Evolutionary conservation across 164 flowering plant species (phyloP).

Genomic region (Vitis rupestris): DNA sequence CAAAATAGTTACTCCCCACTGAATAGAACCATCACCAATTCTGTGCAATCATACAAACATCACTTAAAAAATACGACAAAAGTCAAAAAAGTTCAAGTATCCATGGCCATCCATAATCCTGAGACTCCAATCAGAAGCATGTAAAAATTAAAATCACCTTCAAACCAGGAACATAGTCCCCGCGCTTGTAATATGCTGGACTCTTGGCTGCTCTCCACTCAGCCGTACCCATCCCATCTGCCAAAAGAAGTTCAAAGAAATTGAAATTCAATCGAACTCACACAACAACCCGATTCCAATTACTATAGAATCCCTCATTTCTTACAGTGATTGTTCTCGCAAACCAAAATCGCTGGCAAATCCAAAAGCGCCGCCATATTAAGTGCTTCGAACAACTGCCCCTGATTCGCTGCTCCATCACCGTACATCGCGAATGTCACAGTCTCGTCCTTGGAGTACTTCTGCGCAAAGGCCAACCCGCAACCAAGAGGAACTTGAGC

Average conservation of each 20-base stretch:
- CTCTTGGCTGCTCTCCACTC: conserved; percentile 99
- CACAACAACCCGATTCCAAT: not conserved
- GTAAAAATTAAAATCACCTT: conserved; percentile 50
- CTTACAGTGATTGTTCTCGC: conserved; percentile 99
- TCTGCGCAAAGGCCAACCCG: conserved; percentile 88
- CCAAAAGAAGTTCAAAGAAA: conserved; percentile 5
- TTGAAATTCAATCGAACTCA: not conserved
- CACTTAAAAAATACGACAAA: no score
- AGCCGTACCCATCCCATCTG: conserved; percentile 99
- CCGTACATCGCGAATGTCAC: conserved; percentile 87
- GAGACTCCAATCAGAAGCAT: not conserved
- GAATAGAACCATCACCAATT: no score
- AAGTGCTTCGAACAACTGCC: conserved; percentile 95
- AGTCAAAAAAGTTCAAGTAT: no score
- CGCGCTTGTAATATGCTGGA: conserved; percentile 94
- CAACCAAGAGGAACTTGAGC: conserved; percentile 91
- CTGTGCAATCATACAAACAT: no score
- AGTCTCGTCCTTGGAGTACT: conserved; percentile 70
- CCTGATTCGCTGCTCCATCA: conserved; percentile 98
- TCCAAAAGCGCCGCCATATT: conserved; percentile 95
- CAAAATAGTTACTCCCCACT: no score
- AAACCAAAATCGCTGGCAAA: conserved; percentile 90
- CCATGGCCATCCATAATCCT: not conserved
- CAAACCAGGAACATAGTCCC: conserved; percentile 97
- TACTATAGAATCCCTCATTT: not conserved